Evolutionary conservation across 2,329 filamentous ascomycete species (phyloP).

Genomic region (Westerdykella aurantiaca): DNA sequence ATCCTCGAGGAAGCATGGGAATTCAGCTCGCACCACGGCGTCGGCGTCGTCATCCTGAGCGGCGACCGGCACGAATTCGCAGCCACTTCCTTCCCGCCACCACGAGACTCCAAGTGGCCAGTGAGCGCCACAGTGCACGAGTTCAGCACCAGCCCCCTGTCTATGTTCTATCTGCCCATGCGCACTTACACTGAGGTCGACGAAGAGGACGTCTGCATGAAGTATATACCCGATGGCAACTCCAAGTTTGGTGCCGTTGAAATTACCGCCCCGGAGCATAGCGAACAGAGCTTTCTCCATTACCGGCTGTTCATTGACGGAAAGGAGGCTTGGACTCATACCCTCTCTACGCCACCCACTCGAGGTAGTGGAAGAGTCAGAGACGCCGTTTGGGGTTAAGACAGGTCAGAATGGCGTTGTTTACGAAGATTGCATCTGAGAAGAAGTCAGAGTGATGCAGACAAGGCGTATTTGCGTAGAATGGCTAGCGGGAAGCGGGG

Average conservation of each 20-base stretch:
- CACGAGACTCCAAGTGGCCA: conserved; percentile 55
- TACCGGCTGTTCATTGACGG: conserved; percentile 83
- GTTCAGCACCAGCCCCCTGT: conserved; percentile 85
- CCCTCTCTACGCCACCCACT: conserved; percentile 40
- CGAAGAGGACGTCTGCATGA: conserved; percentile 73
- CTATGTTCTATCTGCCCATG: conserved; percentile 87
- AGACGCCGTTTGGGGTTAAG: conserved; percentile 43
- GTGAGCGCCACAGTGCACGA: conserved; percentile 60
- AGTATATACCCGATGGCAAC: conserved; percentile 81
- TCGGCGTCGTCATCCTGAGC: conserved; percentile 76
- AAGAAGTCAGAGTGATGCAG: background rate
- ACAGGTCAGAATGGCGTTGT: background rate
- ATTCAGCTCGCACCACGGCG: conserved; percentile 61
- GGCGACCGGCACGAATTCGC: conserved; percentile 97
- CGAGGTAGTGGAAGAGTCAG: conserved; percentile 39
- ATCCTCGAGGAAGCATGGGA: conserved; percentile 93
- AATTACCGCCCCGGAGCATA: conserved; percentile 61
- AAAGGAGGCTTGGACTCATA: conserved; percentile 65
- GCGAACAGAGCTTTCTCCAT: conserved; percentile 65
- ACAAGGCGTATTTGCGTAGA: background rate
- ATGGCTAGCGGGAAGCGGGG: background rate
- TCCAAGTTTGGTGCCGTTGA: conserved; percentile 83
- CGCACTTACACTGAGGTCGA: conserved; percentile 78
- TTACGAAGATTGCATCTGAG: background rate
- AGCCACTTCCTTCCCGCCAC: conserved; percentile 66